A percentile compares a stretch with the other conserved stretches of the same genome.
Evolutionary conservation across 306 rosid species (phyloP).

Genomic region (Quillaja saponaria): DNA sequence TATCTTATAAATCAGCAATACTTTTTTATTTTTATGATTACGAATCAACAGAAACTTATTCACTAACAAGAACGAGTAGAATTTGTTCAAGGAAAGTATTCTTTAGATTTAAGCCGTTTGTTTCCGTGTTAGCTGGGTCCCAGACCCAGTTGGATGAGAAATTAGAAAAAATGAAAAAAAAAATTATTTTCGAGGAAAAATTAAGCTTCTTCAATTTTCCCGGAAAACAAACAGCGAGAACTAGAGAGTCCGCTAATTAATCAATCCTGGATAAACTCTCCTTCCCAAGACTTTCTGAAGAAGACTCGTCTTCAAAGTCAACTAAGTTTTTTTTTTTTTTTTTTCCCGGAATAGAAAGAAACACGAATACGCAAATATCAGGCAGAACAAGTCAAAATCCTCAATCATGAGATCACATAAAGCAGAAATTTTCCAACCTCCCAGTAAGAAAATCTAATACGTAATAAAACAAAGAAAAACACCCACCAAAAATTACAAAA

Average conservation of each 20-base stretch:
- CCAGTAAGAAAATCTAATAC: slow-evolving; percentile 1
- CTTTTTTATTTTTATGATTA: too few species aligned
- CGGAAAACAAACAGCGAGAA: slow-evolving; percentile 24
- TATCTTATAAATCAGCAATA: too few species aligned
- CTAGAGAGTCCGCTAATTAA: not conserved
- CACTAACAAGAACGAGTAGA: too few species aligned
- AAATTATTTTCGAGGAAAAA: not conserved
- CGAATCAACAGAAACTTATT: too few species aligned
- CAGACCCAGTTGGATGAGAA: not conserved
- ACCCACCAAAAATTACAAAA: not conserved
- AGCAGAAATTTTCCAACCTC: not conserved
- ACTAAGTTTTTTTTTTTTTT: not conserved
- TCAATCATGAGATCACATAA: not conserved
- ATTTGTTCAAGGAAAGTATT: not conserved
- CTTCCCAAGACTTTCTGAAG: slow-evolving; percentile 19
- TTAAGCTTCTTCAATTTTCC: slow-evolving; percentile 27
- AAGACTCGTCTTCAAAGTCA: slow-evolving; percentile 18
- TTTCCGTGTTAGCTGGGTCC: slow-evolving; percentile 12
- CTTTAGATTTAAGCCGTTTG: too few species aligned
- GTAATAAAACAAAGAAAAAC: slow-evolving; percentile 3
- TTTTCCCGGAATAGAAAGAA: not conserved
- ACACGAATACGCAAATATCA: slow-evolving; percentile 3
- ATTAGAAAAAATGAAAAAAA: not conserved
- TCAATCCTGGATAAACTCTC: slow-evolving; percentile 5
- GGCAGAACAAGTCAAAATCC: slow-evolving; percentile 2